These are phyloP conservation scores for Ustilago hordei DNA, from an alignment of 1,284 basidiomycete genomes.

Conservation along the genomic window DNA sequence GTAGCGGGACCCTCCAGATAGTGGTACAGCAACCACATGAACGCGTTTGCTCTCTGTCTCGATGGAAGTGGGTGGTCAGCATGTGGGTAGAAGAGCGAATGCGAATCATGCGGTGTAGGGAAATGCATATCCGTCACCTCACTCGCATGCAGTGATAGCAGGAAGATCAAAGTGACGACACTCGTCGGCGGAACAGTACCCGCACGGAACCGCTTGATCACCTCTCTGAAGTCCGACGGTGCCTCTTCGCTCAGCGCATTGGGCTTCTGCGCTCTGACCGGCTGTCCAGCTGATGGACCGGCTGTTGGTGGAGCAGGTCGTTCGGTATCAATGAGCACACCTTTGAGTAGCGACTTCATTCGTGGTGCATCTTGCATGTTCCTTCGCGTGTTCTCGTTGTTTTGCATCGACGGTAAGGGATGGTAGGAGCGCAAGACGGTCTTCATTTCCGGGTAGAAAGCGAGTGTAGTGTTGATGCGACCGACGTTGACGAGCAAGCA, in stretches of 20 bases:
- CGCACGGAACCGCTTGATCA: constrained; percentile 55
- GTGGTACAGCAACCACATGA: constrained; percentile 67
- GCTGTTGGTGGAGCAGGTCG: constrained; percentile 63
- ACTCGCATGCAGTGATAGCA: constrained; percentile 56
- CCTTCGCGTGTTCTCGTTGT: constrained; percentile 74
- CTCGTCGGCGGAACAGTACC: constrained; percentile 58
- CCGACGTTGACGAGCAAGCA: constrained; percentile 89
- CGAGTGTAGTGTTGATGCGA: constrained; percentile 93
- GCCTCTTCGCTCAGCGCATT: constrained; percentile 60
- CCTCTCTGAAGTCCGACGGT: constrained; percentile 58
- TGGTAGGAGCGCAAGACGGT: constrained; percentile 84
- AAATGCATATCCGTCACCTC: constrained; percentile 64
- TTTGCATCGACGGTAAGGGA: constrained; percentile 82
- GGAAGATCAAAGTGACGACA: constrained; percentile 65
- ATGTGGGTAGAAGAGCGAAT: constrained; percentile 67
- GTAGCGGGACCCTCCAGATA: constrained; percentile 65
- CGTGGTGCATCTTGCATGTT: constrained; percentile 85
- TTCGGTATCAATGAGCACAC: constrained; percentile 80
- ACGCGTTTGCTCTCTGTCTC: constrained; percentile 57
- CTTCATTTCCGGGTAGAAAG: constrained; percentile 81
- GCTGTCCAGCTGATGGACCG: constrained; percentile 51
- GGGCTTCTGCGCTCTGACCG: constrained; percentile 36
- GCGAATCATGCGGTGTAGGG: constrained; percentile 57
- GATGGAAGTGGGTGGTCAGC: constrained; percentile 56
- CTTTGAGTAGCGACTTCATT: constrained; percentile 81